Evolutionary conservation across 2,329 filamentous ascomycete genomes (phyloP).

Genomic region (Aspergillus sp.): DNA sequence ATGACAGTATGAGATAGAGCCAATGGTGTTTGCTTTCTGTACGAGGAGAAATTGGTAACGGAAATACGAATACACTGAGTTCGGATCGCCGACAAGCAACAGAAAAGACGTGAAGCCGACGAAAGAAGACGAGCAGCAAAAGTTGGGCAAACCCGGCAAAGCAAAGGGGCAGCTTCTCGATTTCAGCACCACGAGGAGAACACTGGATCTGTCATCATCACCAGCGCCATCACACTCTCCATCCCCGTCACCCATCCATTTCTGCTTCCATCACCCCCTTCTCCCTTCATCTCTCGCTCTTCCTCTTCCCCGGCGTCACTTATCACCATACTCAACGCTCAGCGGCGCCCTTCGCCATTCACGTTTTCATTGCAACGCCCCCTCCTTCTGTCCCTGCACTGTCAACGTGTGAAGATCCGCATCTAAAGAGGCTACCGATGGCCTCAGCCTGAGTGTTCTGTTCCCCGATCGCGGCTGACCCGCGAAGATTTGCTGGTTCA

Average conservation of each 20-base stretch:
- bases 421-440: neutral
- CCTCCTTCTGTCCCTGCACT: neutral
- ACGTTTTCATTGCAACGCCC: neutral
- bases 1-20: constrained; percentile 2
- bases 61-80: constrained; percentile 14
- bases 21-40: neutral
- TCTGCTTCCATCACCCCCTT: constrained; percentile 1
- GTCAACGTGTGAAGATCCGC: neutral
- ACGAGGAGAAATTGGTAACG: neutral
- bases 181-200: constrained; percentile 10
- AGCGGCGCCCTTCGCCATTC: neutral
- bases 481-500: constrained; percentile 20
- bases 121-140: constrained; percentile 6
- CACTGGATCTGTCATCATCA: constrained; percentile 10
- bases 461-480: constrained; percentile 14
- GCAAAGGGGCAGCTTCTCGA: constrained; percentile 13
- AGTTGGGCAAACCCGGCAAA: constrained; percentile 10
- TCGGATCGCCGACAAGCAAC: constrained; percentile 11
- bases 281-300: constrained; percentile 1
- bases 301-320: neutral
- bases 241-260: neutral
- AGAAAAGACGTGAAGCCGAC: constrained; percentile 8
- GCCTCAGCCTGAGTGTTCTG: constrained; percentile 9
- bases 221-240: constrained; percentile 8
- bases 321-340: constrained; percentile 5